Percentiles rank a stretch among this genome's conserved stretches.
Conservation (phyloP, 345 rosid species). For the Citrus trifoliata region DNA sequence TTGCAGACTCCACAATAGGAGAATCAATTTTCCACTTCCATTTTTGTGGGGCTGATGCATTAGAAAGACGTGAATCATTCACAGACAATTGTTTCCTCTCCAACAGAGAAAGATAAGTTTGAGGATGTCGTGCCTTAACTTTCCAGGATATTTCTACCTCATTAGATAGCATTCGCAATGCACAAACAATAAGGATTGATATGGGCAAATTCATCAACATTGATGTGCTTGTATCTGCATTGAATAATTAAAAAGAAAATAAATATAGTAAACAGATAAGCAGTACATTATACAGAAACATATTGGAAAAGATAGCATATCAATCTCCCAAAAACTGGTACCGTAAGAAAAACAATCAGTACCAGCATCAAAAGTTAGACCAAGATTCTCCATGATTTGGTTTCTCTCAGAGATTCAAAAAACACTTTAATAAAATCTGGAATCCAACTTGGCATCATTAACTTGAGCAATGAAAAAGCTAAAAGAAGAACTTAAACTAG, state of each 20-base stretch:
- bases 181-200: constrained; percentile 55
- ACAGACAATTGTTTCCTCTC: constrained; percentile 73
- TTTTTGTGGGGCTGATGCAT: constrained; percentile 42
- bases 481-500: neutral
- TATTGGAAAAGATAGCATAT: neutral
- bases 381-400: neutral
- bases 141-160: constrained; percentile 87
- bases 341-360: neutral
- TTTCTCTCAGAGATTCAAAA: neutral
- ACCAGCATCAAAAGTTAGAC: neutral
- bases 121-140: constrained; percentile 21
- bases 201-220: constrained; percentile 96
- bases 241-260: neutral
- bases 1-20: constrained; percentile 74
- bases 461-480: neutral
- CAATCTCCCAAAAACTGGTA: neutral
- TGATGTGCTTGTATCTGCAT: constrained; percentile 85
- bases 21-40: constrained; percentile 94
- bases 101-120: constrained; percentile 46
- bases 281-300: too few species aligned
- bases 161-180: constrained; percentile 45
- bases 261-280: neutral
- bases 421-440: neutral
- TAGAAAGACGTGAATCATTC: constrained; percentile 71
- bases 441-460: neutral